Evolutionary conservation across 2,329 filamentous ascomycete genomes (phyloP).

Genomic region (Thelonectria discophora): DNA sequence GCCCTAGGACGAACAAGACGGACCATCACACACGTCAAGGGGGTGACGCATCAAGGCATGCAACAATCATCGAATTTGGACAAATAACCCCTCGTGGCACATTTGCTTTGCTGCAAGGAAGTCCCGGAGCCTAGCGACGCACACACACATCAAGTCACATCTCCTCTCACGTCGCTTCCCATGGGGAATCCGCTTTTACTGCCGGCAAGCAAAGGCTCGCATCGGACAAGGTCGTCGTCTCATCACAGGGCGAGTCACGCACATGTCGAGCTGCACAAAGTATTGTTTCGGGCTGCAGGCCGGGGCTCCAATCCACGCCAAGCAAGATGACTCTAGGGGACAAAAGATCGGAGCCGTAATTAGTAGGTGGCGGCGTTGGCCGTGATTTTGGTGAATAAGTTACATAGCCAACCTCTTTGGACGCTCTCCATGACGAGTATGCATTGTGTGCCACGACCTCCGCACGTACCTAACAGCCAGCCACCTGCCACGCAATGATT

Average conservation of each 20-base stretch:
- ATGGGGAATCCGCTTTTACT: slow-evolving; percentile 21
- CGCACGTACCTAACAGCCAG: not conserved
- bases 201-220: slow-evolving; percentile 23
- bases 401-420: not conserved
- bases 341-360: slow-evolving; percentile 18
- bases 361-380: slow-evolving; percentile 17
- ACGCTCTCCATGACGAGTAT: slow-evolving; percentile 8
- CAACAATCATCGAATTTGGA: slow-evolving; percentile 8
- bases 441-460: slow-evolving; percentile 22
- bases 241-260: slow-evolving; percentile 14
- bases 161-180: slow-evolving; percentile 21
- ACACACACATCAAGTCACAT: too few species aligned
- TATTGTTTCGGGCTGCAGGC: slow-evolving; percentile 14
- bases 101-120: slow-evolving; percentile 7
- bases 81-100: slow-evolving; percentile 8
- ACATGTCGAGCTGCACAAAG: slow-evolving; percentile 19
- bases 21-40: not conserved
- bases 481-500: slow-evolving; percentile 9
- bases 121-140: slow-evolving; percentile 15
- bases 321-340: slow-evolving; percentile 15
- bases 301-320: slow-evolving; percentile 14
- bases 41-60: slow-evolving; percentile 1
- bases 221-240: slow-evolving; percentile 2
- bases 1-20: not conserved
- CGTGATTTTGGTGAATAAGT: not conserved